Percentiles rank a stretch among this genome's conserved stretches.
phyloP scores from a whole-genome alignment of 768 basidiomycete species.

The Termitomyces sp. region DNA sequence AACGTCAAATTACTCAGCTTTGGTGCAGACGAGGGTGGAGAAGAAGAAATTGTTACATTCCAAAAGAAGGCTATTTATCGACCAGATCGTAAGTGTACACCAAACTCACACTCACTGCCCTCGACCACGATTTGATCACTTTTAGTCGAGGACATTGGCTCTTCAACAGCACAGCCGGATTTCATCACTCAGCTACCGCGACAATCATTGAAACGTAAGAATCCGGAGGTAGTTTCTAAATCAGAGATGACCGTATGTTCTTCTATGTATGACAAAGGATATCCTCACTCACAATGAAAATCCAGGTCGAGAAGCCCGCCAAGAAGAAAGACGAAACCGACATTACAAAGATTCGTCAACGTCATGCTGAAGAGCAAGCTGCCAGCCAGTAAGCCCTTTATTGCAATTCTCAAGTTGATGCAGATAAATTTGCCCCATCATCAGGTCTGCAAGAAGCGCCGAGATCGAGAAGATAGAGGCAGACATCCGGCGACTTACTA shows the following conservation, averaged over 20 bases:
- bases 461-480: slow-evolving; percentile 88
- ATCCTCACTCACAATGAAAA: neutral
- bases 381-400: slow-evolving; percentile 45
- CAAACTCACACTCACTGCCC: neutral
- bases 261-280: neutral
- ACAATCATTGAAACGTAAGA: slow-evolving; percentile 6
- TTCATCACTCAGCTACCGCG: slow-evolving; percentile 27
- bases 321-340: slow-evolving; percentile 44
- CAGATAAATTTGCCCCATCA: neutral
- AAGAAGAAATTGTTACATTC: slow-evolving; percentile 46
- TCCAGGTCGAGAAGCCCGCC: slow-evolving; percentile 13
- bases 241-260: slow-evolving; percentile 2
- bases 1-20: slow-evolving; percentile 91
- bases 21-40: slow-evolving; percentile 67
- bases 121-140: neutral
- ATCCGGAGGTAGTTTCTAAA: neutral
- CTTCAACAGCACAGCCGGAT: slow-evolving; percentile 29
- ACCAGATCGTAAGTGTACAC: slow-evolving; percentile 67
- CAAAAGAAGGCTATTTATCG: slow-evolving; percentile 82
- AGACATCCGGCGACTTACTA: slow-evolving; percentile 75
- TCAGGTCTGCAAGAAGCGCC: slow-evolving; percentile 58
- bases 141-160: slow-evolving; percentile 34
- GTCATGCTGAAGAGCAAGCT: slow-evolving; percentile 68
- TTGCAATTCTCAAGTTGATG: neutral
- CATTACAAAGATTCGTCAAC: slow-evolving; percentile 66